These are phyloP conservation scores for Rubroshorea leprosula DNA, from an alignment of 345 rosid species.

Conservation along the genomic window DNA sequence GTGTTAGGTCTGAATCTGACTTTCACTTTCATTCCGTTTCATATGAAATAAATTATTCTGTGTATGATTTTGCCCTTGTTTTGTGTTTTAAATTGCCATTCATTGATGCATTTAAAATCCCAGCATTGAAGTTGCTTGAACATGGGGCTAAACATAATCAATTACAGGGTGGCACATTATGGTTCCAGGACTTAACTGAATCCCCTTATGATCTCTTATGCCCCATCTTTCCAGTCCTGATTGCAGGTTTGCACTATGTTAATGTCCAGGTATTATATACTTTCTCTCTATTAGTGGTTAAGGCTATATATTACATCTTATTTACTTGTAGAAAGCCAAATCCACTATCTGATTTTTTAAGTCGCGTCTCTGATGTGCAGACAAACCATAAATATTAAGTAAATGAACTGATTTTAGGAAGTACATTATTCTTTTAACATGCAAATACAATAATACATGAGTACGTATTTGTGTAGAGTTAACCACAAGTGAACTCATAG, in stretches of 20 bases:
- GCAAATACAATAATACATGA: no score
- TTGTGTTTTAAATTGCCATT: not conserved
- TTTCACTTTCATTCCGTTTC: not conserved
- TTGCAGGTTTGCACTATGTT: constrained; percentile 68
- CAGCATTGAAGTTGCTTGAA: constrained; percentile 1
- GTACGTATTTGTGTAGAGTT: no score
- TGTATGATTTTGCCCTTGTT: not conserved
- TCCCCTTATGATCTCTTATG: constrained; percentile 58
- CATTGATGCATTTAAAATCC: not conserved
- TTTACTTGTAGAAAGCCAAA: not conserved
- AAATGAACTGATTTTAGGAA: no score
- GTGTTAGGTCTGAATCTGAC: not conserved
- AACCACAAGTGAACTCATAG: no score
- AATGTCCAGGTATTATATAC: constrained; percentile 61
- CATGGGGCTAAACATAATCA: constrained; percentile 4
- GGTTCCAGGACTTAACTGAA: constrained; percentile 93
- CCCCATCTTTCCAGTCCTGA: constrained; percentile 60
- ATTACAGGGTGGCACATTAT: constrained; percentile 87
- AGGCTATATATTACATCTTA: not conserved
- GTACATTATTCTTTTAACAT: no score
- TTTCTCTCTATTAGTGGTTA: not conserved
- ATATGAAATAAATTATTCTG: not conserved
- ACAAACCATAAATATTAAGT: no score
- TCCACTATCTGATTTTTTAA: not conserved
- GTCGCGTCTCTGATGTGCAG: no score